Evolutionary conservation across 2,329 filamentous ascomycete species (phyloP).

Genomic region (Cytospora piceicola): DNA sequence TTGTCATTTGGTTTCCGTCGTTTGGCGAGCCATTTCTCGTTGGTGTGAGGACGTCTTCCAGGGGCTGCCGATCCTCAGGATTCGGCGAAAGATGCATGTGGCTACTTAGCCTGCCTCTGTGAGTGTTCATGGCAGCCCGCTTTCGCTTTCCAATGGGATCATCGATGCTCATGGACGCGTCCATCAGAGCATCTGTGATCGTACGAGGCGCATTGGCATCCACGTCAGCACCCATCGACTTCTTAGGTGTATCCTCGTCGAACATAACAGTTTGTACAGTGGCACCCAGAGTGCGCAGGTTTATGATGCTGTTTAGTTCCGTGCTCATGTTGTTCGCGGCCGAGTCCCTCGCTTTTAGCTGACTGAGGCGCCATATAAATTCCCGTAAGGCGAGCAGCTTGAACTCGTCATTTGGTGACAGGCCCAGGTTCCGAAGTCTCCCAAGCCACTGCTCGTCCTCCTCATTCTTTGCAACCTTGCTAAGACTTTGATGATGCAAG

Average conservation of each 20-base stretch:
- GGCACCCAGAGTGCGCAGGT: slow-evolving; percentile 74
- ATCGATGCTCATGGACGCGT: slow-evolving; percentile 88
- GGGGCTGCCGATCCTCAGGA: slow-evolving; percentile 42
- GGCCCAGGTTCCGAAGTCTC: slow-evolving; percentile 80
- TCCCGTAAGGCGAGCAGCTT: slow-evolving; percentile 86
- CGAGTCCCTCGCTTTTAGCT: slow-evolving; percentile 65
- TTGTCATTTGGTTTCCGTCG: slow-evolving; percentile 29
- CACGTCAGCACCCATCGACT: slow-evolving; percentile 40
- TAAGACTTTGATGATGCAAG: slow-evolving; percentile 59
- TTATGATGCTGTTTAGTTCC: slow-evolving; percentile 71
- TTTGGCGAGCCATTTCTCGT: slow-evolving; percentile 30
- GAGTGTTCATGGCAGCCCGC: slow-evolving; percentile 55
- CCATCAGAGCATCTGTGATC: slow-evolving; percentile 86
- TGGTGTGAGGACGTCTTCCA: slow-evolving; percentile 36
- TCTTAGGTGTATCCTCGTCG: slow-evolving; percentile 69
- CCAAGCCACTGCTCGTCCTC: slow-evolving; percentile 95
- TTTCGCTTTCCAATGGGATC: slow-evolving; percentile 61
- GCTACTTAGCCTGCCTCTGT: slow-evolving; percentile 50
- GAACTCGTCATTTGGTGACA: slow-evolving; percentile 81
- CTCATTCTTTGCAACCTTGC: slow-evolving; percentile 74
- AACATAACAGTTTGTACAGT: slow-evolving; percentile 91
- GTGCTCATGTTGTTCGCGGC: slow-evolving; percentile 40
- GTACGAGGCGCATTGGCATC: slow-evolving; percentile 64
- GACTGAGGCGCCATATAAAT: slow-evolving; percentile 86
- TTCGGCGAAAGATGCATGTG: slow-evolving; percentile 43